A percentile compares a stretch with the other conserved stretches of the same genome.
phyloP scores from a whole-genome alignment of 179 eudicot species.

The Camellia oleifera region DNA sequence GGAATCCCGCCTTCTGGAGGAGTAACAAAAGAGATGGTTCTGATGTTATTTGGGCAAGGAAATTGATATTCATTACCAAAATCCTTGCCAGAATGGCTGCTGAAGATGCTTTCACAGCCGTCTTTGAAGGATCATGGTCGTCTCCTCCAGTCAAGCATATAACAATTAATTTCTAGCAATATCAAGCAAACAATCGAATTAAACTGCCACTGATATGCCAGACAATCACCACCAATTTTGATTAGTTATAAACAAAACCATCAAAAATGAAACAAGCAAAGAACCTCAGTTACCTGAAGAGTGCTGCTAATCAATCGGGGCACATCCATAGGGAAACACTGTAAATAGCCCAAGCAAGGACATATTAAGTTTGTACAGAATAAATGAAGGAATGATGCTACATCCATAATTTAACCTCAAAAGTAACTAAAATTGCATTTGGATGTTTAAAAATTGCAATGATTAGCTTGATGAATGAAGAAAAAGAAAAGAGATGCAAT shows the following conservation, averaged over 20 bases:
- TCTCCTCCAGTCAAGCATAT: conserved; percentile 86
- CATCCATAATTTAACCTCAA: background rate
- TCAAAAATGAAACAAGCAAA: background rate
- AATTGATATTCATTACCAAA: conserved; percentile 85
- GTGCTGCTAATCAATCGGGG: conserved; percentile 85
- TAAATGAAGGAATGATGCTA: background rate
- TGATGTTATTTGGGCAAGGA: conserved; percentile 84
- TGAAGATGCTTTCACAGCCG: conserved; percentile 82
- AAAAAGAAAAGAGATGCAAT: background rate
- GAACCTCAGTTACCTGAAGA: conserved; percentile 60
- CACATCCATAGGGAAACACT: conserved; percentile 92
- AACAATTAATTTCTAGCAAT: conserved; percentile 74
- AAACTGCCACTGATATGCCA: conserved; percentile 1
- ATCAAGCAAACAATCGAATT: conserved; percentile 15
- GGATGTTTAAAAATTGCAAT: background rate
- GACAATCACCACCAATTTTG: background rate
- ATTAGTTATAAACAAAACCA: background rate
- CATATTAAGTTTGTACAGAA: background rate
- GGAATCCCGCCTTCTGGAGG: conserved; percentile 78
- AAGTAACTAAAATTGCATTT: background rate
- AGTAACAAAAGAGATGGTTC: conserved; percentile 58
- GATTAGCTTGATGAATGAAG: background rate
- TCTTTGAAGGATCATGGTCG: conserved; percentile 78
- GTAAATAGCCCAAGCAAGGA: conserved; percentile 22
- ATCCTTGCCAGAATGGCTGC: conserved; percentile 91